Evolutionary conservation across 495 filamentous ascomycete genomes (phyloP), one percentile per base, ranked within the genome.

Genomic region (Friedmanniomyces simplex): DNA sequence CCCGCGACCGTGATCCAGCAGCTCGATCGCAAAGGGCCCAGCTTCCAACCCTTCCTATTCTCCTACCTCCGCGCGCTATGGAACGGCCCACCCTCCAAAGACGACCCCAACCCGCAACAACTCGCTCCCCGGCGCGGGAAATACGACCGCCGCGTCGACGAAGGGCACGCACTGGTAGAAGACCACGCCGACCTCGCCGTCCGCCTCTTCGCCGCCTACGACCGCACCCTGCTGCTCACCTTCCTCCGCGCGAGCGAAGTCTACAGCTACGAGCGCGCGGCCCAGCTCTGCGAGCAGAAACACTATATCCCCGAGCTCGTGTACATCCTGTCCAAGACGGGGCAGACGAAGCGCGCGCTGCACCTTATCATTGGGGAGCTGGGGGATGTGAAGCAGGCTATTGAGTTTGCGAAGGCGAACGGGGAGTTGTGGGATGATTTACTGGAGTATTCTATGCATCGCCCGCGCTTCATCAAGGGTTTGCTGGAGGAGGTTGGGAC

Each of bases 341-440:
- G 93, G 3, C 84, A 96, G 68, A 89, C 87, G 55, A 93, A 96
- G 63, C 79, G 86, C 30, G 93, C 93, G 0, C 76, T 98, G 10
- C 88, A 83, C 62, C 79, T 96, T 47, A 97, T 98, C 60, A 90
- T 96, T 64, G 87, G 91, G 58, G 82, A 85, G 10, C 76, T 98
- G 6, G 81, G 81, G 55, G 90, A 97, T 63, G 89, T 97, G 43
- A 85, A 83, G 4, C 87, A 89, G 57, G 93, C 93, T 46, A 97
- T 98, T 60, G 78, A 85, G 8, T 98, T 97, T 60, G 89, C 90
- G 49, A 95, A 96, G 69, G 83, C 88, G 47, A 90, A 96, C 68
- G 80, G 90, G 0, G 87, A 91, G 62, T 78, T 98, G 0, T 98
- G 93, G 93, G 85, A 95, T 60, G 93, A 98, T 64, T 78, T 98